Evolutionary conservation across 2,329 filamentous ascomycete genomes (phyloP).

Genomic region (Alternaria incomplexa): DNA sequence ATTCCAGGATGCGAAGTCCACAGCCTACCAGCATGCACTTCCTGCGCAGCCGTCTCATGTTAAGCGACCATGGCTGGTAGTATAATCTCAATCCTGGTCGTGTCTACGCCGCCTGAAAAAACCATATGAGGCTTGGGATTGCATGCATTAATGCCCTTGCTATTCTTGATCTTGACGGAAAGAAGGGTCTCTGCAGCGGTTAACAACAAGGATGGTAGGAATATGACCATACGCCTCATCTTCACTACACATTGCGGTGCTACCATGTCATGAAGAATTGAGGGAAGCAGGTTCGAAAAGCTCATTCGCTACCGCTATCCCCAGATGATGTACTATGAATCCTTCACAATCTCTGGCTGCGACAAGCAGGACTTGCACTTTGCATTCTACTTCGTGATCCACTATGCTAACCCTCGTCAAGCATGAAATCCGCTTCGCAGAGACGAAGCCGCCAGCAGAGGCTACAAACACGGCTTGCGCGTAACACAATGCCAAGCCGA

Average conservation of each 20-base stretch:
- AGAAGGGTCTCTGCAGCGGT: conserved; percentile 8
- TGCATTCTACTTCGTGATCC: conserved; percentile 5
- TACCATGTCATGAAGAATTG: not conserved
- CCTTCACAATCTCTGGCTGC: conserved; percentile 3
- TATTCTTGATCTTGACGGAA: not conserved
- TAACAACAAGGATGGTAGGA: not conserved
- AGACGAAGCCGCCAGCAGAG: conserved; percentile 6
- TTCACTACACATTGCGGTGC: not conserved
- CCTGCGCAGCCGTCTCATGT: conserved; percentile 31
- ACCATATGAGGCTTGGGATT: conserved; percentile 15
- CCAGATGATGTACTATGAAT: not conserved
- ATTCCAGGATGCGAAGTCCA: conserved; percentile 20
- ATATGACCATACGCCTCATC: not conserved
- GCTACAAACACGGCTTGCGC: conserved; percentile 12
- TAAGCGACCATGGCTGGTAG: conserved; percentile 4
- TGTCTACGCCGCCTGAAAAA: conserved; percentile 20
- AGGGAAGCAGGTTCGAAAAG: not conserved
- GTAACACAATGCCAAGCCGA: conserved; percentile 19
- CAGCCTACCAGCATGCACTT: conserved; percentile 11
- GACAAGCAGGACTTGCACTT: conserved; percentile 2
- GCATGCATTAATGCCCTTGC: conserved; percentile 7
- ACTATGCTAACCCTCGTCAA: conserved; percentile 13
- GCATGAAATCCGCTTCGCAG: conserved; percentile 16
- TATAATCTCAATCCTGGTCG: conserved; percentile 9
- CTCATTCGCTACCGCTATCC: not conserved